Base-by-base conservation (phyloP, 2,329 filamentous ascomycete species). In the Nigrospora osmanthi region DNA sequence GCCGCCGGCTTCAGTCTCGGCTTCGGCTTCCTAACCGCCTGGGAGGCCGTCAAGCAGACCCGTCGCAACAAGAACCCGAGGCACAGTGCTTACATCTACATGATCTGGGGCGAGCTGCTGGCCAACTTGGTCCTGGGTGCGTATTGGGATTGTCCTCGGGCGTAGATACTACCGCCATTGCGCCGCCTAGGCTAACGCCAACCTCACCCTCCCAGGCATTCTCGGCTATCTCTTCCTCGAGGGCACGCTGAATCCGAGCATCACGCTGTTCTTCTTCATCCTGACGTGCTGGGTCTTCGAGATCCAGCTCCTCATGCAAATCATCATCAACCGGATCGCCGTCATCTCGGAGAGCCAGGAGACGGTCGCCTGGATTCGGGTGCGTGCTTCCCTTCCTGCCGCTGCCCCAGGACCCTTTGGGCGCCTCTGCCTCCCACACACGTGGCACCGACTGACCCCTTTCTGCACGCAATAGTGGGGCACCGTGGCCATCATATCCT, bases 291-390 rank as follows among this genome's bases (percentile, higher is more conserved):
- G 71, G 68, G 62, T 66, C 0, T 63, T 71, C 23, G 60, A 73
- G 47, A 67, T 76, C 13, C 74, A 77, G 47, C 58, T 75, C 2
- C 52, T 77, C 2, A 67, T 76, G 59, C 73, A 77, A 50, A 77
- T 78, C 39, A 75, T 78, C 50, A 70, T 76, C 55, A 78, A 77
- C 51, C 67, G 75, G 43, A 70, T 76, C 17, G 64, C 67, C 0
- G 65, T 78, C 35, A 68, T 78, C 33, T 63, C 69, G 12, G 65
- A 71, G 13, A 59, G 68, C 37, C 60, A 58, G 19, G 56, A 52
- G 0, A 66, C 64, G 2, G 64, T 70, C 7, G 23, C 42, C 0
- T 58, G 52, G 13, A 50, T 78, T 28, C 23, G 23, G 23, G 23
- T 28, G 23, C 23, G 23, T 28, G 23, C 23, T 10, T 28, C 23